These are phyloP conservation scores for Leishmania arabica DNA, from an alignment of 208 protist species.

Conservation along the genomic window DNA sequence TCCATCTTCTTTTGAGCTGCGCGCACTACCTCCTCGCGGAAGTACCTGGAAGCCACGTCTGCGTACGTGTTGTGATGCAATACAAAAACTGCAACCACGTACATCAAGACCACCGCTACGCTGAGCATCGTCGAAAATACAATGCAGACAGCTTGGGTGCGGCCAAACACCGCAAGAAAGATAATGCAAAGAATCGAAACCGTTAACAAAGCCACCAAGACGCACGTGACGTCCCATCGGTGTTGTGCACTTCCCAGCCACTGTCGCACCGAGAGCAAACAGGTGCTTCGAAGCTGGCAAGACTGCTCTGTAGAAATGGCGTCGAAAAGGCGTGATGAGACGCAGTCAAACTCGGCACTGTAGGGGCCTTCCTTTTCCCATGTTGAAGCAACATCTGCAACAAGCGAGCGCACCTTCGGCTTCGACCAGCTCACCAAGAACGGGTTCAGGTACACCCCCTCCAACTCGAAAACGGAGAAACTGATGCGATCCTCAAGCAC, in stretches of 20 bases:
- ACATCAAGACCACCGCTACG: slow-evolving; percentile 33
- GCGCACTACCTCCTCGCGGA: slow-evolving; percentile 43
- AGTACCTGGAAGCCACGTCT: slow-evolving; percentile 46
- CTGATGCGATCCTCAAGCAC: slow-evolving; percentile 36
- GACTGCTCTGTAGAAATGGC: slow-evolving; percentile 48
- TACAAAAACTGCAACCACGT: slow-evolving; percentile 35
- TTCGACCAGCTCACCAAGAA: slow-evolving; percentile 60
- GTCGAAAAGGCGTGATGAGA: slow-evolving; percentile 49
- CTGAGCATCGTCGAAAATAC: slow-evolving; percentile 35
- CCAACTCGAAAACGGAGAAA: slow-evolving; percentile 49
- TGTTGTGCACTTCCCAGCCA: slow-evolving; percentile 42
- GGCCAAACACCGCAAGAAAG: slow-evolving; percentile 41
- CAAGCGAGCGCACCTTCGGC: slow-evolving; percentile 27
- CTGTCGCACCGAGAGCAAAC: slow-evolving; percentile 41
- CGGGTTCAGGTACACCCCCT: slow-evolving; percentile 42
- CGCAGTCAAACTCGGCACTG: slow-evolving; percentile 48
- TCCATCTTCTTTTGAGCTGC: slow-evolving; percentile 37
- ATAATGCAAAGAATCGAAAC: slow-evolving; percentile 44
- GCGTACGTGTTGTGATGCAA: slow-evolving; percentile 70
- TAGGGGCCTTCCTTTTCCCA: slow-evolving; percentile 53
- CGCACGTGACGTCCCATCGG: slow-evolving; percentile 11
- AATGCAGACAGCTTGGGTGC: slow-evolving; percentile 26
- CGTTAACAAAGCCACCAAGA: slow-evolving; percentile 13
- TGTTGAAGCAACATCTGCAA: slow-evolving; percentile 38
- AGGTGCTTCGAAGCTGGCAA: slow-evolving; percentile 49